Evolutionary conservation across 75 land plant species (phyloP).

Genomic region (Cupressus sempervirens): DNA sequence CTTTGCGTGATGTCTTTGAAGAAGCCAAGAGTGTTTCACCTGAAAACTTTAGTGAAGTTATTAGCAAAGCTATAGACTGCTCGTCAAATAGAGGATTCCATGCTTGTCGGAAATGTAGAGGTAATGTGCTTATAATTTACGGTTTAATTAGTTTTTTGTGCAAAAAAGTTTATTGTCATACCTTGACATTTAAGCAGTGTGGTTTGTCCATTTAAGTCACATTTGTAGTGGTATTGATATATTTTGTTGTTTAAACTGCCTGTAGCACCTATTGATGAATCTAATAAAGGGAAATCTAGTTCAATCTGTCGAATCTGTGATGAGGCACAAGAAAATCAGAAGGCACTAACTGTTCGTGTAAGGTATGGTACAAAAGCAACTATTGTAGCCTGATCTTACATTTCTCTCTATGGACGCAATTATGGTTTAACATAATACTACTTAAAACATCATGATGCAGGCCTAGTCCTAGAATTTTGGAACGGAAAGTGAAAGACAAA

Average conservation of each 20-base stretch:
- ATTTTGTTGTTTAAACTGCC: background rate
- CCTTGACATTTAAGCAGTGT: background rate
- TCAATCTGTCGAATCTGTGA: constrained; percentile 3
- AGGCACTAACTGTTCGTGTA: background rate
- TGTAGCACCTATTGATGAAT: background rate
- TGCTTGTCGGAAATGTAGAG: constrained; percentile 11
- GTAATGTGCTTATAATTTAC: background rate
- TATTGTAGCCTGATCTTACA: background rate
- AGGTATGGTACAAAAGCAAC: constrained; percentile 2
- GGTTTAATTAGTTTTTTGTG: background rate
- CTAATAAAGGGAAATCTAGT: background rate
- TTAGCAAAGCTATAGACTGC: constrained; percentile 27
- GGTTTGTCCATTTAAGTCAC: background rate
- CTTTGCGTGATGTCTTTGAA: constrained; percentile 56
- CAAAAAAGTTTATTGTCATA: background rate
- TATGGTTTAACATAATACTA: background rate
- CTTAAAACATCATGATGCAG: background rate
- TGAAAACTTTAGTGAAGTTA: constrained; percentile 28
- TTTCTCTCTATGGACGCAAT: background rate
- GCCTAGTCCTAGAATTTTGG: background rate
- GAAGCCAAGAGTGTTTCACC: constrained; percentile 33
- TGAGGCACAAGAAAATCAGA: background rate
- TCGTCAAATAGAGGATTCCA: constrained; percentile 11
- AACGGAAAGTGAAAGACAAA: background rate
- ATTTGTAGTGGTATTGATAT: background rate